Percentiles rank a stretch among this genome's conserved stretches.
These are phyloP conservation scores for Dioscorea dumetorum DNA, from an alignment of 106 monocot species.

Conservation along the genomic window DNA sequence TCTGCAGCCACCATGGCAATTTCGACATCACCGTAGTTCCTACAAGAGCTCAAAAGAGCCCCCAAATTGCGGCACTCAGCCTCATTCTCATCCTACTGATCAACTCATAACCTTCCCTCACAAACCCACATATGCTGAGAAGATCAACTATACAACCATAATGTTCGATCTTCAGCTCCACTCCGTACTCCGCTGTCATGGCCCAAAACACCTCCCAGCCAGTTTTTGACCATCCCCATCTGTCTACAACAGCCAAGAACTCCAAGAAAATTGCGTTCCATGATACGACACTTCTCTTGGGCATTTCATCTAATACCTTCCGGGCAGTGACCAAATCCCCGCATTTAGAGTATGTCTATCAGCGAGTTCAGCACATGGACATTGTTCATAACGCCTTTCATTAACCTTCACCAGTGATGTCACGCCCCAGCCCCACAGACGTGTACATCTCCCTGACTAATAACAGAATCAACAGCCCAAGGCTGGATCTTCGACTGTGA, in stretches of 20 bases:
- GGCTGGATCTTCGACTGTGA: too few relatives aligned
- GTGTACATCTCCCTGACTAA: too few relatives aligned
- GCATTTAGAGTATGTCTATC: too few relatives aligned
- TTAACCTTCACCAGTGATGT: too few relatives aligned
- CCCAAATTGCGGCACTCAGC: constrained; percentile 32
- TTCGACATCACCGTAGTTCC: constrained; percentile 9
- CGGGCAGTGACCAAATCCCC: too few relatives aligned
- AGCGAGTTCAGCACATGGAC: too few relatives aligned
- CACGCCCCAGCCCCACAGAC: too few relatives aligned
- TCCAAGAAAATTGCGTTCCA: constrained; percentile 23
- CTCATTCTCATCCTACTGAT: too few relatives aligned
- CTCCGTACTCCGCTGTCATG: constrained; percentile 10
- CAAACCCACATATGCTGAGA: constrained; percentile 18
- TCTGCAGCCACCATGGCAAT: constrained; percentile 19
- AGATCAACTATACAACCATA: constrained; percentile 47
- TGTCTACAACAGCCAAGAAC: constrained; percentile 24
- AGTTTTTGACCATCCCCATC: constrained; percentile 13
- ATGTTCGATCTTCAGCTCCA: constrained; percentile 19
- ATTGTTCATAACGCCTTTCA: too few relatives aligned
- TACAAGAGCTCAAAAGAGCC: constrained; percentile 21
- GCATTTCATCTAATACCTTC: constrained; percentile 14
- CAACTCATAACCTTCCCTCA: constrained; percentile 24
- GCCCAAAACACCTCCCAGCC: too few relatives aligned
- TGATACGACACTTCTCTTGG: constrained; percentile 23
- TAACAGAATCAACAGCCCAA: too few relatives aligned